Base-by-base conservation (phyloP, 805 yeast genomes). In the Nakazawaea ambrosiae region DNA sequence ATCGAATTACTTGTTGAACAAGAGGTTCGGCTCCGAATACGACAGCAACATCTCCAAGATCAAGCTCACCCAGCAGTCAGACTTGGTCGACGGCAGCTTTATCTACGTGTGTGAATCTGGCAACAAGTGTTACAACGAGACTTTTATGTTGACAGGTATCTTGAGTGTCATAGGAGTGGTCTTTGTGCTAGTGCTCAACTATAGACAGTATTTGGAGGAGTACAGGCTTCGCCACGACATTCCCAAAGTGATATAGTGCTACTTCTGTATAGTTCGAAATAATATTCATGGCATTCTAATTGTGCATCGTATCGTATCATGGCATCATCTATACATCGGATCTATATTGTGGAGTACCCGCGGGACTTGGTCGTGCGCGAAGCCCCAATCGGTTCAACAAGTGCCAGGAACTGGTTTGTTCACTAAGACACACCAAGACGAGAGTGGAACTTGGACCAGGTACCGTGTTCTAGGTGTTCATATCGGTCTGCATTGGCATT, bases 1-100 rank as follows among this genome's bases (percentile, higher is more conserved):
- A 0, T 75, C 83, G 1, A 71, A 81, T 27, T 71, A 73, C 45
- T 58, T 70, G 41, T 67, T 83, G 45, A 81, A 85, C 30, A 63
- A 68, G 37, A 54, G 77, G 28, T 79, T 82, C 56, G 92, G 92
- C 9, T 51, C 59, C 18, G 65, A 70, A 22, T 83, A 78, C 54
- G 94, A 83, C 51, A 55, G 65, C 4, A 55, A 73, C 34, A 40
- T 45, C 3, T 40, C 46, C 19, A 31, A 37, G n/a, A 35, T 41
- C 11, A 24, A 22, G 11, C 20, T 39, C 26, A 20, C 31, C 8
- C 31, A 31, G 19, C 32, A 39, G 34, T 12, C 20, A 34, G 20
- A n/a, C n/a, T n/a, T n/a, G n/a, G 20, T 28, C 11, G 34, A 28
- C 4, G 33, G 23, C 14, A 22, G 36, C 17, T 20, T 20, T n/a